These are phyloP conservation scores for Urostyla sp. DNA, from an alignment of 73 alveolate genomes.

Conservation along the genomic window DNA sequence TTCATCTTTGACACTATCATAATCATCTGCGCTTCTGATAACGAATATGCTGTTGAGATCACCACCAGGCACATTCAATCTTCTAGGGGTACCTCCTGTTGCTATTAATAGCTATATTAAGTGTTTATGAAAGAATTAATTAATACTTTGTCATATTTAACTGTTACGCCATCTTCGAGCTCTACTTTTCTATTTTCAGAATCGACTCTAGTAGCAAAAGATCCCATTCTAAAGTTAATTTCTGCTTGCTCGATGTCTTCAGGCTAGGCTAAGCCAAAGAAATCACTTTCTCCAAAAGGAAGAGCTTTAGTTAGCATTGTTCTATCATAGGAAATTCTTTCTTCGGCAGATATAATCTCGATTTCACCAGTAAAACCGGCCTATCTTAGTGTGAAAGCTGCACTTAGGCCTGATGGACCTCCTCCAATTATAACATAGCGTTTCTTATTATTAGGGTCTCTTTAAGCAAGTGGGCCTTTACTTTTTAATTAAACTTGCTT, in stretches of 20 bases:
- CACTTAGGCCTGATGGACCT: constrained; percentile 91
- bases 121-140: no score
- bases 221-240: constrained; percentile 61
- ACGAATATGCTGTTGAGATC: constrained; percentile 72
- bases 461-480: constrained; percentile 65
- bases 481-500: constrained; percentile 15
- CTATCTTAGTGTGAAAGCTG: constrained; percentile 91
- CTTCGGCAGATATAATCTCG: constrained; percentile 78
- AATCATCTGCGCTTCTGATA: constrained; percentile 74
- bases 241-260: constrained; percentile 67
- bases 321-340: constrained; percentile 84
- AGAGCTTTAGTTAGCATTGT: constrained; percentile 73
- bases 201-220: constrained; percentile 68
- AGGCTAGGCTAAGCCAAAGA: constrained; percentile 14
- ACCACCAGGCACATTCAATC: constrained; percentile 63
- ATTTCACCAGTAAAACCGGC: constrained; percentile 88
- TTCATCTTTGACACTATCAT: constrained; percentile 54
- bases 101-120: no score
- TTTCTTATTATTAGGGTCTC: constrained; percentile 74
- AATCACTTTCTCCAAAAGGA: not conserved
- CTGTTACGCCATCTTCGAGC: constrained; percentile 43
- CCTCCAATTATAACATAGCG: constrained; percentile 91
- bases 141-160: constrained; percentile 81
- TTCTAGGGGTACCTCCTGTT: constrained; percentile 76
- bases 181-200: constrained; percentile 38